These are phyloP conservation scores for Penicillium turbatum DNA, from an alignment of 495 filamentous ascomycete species.

Conservation along the genomic window DNA sequence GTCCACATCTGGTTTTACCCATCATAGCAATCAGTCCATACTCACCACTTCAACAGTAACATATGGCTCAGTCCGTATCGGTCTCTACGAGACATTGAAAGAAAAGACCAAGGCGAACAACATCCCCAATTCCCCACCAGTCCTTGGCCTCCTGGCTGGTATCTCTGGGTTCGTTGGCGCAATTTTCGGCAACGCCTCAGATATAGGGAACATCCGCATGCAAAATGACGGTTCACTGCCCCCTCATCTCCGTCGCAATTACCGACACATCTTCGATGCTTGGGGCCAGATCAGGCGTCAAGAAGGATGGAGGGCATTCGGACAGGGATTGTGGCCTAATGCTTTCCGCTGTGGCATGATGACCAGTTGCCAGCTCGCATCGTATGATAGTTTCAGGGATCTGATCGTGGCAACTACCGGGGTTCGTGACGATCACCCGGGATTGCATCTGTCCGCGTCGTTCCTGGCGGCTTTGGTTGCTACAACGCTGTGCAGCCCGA, in stretches of 20 bases:
- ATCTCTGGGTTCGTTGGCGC: constrained; percentile 77
- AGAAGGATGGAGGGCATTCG: constrained; percentile 62
- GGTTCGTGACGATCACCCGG: constrained; percentile 52
- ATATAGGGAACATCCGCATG: constrained; percentile 91
- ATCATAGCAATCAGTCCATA: background rate
- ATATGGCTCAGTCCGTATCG: constrained; percentile 41
- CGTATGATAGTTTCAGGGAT: constrained; percentile 79
- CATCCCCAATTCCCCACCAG: constrained; percentile 49
- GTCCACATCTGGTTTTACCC: background rate
- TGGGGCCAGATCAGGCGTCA: constrained; percentile 69
- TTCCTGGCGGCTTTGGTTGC: constrained; percentile 80
- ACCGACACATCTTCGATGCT: constrained; percentile 76
- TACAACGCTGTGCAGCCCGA: constrained; percentile 83
- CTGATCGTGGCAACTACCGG: constrained; percentile 32
- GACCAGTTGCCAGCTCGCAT: constrained; percentile 79
- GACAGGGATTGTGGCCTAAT: constrained; percentile 80
- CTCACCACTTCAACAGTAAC: constrained; percentile 22
- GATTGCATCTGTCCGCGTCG: constrained; percentile 72
- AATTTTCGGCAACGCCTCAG: constrained; percentile 78
- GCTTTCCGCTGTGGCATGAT: constrained; percentile 75
- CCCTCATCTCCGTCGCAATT: constrained; percentile 62
- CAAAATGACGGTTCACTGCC: constrained; percentile 81
- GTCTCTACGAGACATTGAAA: constrained; percentile 67
- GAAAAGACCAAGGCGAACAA: constrained; percentile 46
- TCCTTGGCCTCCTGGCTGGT: constrained; percentile 67